Conservation (phyloP, 768 basidiomycete genomes). For the Aureoboletus auriporus region DNA sequence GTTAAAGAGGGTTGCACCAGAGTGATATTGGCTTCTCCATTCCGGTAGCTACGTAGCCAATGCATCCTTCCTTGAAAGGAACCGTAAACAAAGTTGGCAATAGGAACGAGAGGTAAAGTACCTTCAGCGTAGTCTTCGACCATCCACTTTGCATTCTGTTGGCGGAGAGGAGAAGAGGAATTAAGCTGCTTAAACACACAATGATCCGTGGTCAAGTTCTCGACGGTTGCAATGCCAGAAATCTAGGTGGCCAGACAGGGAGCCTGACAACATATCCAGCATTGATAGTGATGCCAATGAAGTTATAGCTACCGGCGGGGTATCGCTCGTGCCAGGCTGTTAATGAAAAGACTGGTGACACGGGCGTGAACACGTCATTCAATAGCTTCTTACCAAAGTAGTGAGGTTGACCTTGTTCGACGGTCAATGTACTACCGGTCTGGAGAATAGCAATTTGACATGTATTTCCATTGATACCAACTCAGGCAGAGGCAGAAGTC, state of each 20-base stretch:
- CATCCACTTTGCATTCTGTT: slow-evolving; percentile 1
- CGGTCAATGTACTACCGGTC: slow-evolving; percentile 1
- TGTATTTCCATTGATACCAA: slow-evolving; percentile 6
- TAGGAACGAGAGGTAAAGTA: neutral
- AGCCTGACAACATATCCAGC: neutral
- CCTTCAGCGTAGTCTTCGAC: neutral
- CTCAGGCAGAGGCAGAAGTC: slow-evolving; percentile 1
- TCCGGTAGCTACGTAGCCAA: neutral
- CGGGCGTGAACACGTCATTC: neutral
- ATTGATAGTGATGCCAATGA: neutral
- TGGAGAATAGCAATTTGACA: slow-evolving; percentile 1
- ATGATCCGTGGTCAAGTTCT: neutral
- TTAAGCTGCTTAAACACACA: neutral
- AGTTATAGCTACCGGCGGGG: neutral
- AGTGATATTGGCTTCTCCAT: neutral
- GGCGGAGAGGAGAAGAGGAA: neutral
- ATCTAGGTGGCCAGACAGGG: neutral
- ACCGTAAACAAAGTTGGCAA: slow-evolving; percentile 3
- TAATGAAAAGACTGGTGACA: neutral
- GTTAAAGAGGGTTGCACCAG: neutral
- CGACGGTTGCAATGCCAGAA: neutral
- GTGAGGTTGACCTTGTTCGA: neutral
- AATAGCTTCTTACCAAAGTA: neutral
- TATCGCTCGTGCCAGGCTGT: slow-evolving; percentile 7
- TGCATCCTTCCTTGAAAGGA: neutral